Conservation (phyloP, 108 stramenopile species). For the Fragilaria crotonensis region DNA sequence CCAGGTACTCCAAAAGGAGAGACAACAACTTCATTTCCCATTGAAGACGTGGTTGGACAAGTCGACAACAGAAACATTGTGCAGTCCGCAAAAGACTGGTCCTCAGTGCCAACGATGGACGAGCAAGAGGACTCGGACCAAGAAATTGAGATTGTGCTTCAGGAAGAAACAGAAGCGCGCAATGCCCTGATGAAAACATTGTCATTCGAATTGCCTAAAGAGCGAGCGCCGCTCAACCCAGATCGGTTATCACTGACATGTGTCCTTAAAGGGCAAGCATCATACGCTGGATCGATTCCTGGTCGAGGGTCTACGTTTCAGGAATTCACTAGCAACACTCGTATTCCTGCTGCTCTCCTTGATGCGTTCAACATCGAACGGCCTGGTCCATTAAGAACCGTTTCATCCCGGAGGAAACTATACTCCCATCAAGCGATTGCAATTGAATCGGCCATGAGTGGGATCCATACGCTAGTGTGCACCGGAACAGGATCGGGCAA, state of each 20-base stretch:
- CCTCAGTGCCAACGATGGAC: neutral
- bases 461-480: constrained; percentile 64
- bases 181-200: neutral
- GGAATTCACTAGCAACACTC: neutral
- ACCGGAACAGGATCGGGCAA: constrained; percentile 91
- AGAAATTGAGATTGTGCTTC: neutral
- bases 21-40: constrained; percentile 7
- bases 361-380: neutral
- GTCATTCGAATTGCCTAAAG: no score
- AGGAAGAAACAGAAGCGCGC: constrained; percentile 2
- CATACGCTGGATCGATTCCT: constrained; percentile 61
- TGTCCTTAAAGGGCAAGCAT: constrained; percentile 35
- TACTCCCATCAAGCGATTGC: constrained; percentile 83
- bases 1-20: no score
- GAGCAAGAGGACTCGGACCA: no score
- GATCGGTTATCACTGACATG: neutral
- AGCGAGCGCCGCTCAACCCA: constrained; percentile 4
- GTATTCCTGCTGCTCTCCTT: neutral
- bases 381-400: neutral
- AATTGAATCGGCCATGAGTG: constrained; percentile 54
- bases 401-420: constrained; percentile 23
- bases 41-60: constrained; percentile 7
- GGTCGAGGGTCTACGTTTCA: constrained; percentile 34
- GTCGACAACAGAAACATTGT: constrained; percentile 14
- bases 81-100: constrained; percentile 8